These are phyloP conservation scores for Rhododendron ovatum DNA, from an alignment of 148 eudicot genomes.

Conservation along the genomic window DNA sequence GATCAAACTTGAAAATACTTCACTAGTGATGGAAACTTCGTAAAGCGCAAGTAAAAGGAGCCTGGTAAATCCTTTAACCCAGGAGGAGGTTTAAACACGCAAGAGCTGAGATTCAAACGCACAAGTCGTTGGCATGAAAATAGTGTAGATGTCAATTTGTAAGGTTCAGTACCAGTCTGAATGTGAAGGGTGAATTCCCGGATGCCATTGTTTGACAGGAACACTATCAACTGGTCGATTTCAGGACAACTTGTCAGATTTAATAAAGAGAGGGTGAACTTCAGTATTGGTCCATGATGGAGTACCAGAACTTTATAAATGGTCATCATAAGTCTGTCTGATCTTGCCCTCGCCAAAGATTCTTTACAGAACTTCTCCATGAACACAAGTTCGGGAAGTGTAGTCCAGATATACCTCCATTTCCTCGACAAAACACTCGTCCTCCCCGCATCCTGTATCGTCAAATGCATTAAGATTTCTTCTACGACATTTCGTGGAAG, in stretches of 20 bases:
- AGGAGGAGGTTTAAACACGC: constrained; percentile 4
- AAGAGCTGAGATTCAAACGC: constrained; percentile 6
- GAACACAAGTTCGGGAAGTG: constrained; percentile 13
- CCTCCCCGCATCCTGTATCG: constrained; percentile 10
- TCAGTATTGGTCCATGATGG: not conserved
- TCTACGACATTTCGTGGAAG: too few species aligned
- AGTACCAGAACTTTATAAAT: not conserved
- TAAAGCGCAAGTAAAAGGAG: not conserved
- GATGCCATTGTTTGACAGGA: not conserved
- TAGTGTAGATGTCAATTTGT: not conserved
- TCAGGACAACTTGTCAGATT: not conserved
- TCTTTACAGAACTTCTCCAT: not conserved
- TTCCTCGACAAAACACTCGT: constrained; percentile 14
- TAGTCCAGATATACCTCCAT: constrained; percentile 17
- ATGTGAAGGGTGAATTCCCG: not conserved
- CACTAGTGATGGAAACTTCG: not conserved
- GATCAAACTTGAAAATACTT: not conserved
- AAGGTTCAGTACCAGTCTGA: not conserved
- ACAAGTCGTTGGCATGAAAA: constrained; percentile 1
- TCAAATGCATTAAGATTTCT: constrained; percentile 5
- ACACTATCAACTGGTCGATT: not conserved
- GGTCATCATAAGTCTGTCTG: not conserved
- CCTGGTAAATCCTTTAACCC: constrained; percentile 6
- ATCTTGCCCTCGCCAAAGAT: not conserved
- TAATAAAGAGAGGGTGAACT: not conserved